Conservation (phyloP, 257 asterid species). For the Solanum bulbocastanum region DNA sequence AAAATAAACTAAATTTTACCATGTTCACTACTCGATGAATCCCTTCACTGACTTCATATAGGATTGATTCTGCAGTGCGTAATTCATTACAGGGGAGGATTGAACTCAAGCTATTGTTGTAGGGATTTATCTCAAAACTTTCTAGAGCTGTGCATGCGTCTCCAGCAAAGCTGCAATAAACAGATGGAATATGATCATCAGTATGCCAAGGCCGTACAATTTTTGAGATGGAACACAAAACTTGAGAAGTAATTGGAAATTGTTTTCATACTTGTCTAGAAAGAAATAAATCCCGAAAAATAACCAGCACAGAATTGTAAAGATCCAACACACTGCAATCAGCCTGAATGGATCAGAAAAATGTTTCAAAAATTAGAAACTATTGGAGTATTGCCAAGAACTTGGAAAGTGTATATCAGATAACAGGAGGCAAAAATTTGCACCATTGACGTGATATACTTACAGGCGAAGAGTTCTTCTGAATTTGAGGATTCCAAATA, state of each 20-base stretch:
- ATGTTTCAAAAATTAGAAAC: not conserved
- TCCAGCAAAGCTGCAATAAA: constrained; percentile 44
- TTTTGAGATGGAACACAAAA: not conserved
- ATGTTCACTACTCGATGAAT: constrained; percentile 41
- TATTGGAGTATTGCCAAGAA: not conserved
- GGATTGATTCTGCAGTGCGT: constrained; percentile 41
- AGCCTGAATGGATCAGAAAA: constrained; percentile 28
- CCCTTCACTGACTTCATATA: constrained; percentile 43
- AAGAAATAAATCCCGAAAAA: constrained; percentile 62
- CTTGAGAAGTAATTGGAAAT: not conserved
- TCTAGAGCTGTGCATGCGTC: constrained; percentile 76
- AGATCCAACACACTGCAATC: constrained; percentile 47
- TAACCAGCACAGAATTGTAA: constrained; percentile 53
- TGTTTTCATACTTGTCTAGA: constrained; percentile 37
- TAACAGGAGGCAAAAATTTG: not conserved
- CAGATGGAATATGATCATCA: not conserved
- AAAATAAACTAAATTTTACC: constrained; percentile 14
- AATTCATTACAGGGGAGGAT: constrained; percentile 73
- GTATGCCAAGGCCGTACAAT: not conserved
- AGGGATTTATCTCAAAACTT: constrained; percentile 58
- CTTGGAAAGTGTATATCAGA: not conserved
- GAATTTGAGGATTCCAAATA: constrained; percentile 23
- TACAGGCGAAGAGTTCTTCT: constrained; percentile 16
- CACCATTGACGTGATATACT: not conserved
- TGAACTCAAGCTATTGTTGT: constrained; percentile 77